A percentile compares a stretch with the other conserved stretches of the same genome.
Evolutionary conservation across 768 basidiomycete genomes (phyloP).

Genomic region (Lactarius indigo): DNA sequence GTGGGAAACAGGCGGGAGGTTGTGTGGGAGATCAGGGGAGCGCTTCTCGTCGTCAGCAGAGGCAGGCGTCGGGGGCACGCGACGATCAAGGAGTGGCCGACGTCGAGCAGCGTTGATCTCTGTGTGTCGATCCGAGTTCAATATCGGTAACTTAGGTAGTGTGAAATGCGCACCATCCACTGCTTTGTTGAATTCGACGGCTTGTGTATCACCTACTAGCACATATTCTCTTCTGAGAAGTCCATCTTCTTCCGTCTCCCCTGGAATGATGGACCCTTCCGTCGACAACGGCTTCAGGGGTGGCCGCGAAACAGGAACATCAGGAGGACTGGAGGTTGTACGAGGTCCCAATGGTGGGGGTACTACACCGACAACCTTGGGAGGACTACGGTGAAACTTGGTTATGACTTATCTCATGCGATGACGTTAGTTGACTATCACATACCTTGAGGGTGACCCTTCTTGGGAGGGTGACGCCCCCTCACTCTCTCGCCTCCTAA

Average conservation of each 20-base stretch:
- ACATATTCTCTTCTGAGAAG: slow-evolving; percentile 86
- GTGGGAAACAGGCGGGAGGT: slow-evolving; percentile 31
- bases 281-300: slow-evolving; percentile 39
- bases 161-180: slow-evolving; percentile 69
- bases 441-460: slow-evolving; percentile 13
- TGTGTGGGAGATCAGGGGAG: slow-evolving; percentile 32
- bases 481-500: slow-evolving; percentile 40
- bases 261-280: slow-evolving; percentile 68
- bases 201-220: slow-evolving; percentile 83
- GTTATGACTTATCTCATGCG: neutral
- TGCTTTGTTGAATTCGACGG: slow-evolving; percentile 87
- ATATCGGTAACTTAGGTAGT: neutral
- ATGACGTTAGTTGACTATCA: neutral
- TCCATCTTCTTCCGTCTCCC: slow-evolving; percentile 82
- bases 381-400: neutral
- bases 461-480: slow-evolving; percentile 10
- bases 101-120: slow-evolving; percentile 63
- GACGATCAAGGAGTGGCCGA: slow-evolving; percentile 56
- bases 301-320: slow-evolving; percentile 5
- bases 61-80: slow-evolving; percentile 38
- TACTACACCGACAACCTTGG: neutral
- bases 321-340: neutral
- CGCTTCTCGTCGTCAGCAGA: slow-evolving; percentile 47
- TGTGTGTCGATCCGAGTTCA: slow-evolving; percentile 32
- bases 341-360: neutral